Conservation (phyloP, 148 eudicot genomes). For the Vaccinium macrocarpon region DNA sequence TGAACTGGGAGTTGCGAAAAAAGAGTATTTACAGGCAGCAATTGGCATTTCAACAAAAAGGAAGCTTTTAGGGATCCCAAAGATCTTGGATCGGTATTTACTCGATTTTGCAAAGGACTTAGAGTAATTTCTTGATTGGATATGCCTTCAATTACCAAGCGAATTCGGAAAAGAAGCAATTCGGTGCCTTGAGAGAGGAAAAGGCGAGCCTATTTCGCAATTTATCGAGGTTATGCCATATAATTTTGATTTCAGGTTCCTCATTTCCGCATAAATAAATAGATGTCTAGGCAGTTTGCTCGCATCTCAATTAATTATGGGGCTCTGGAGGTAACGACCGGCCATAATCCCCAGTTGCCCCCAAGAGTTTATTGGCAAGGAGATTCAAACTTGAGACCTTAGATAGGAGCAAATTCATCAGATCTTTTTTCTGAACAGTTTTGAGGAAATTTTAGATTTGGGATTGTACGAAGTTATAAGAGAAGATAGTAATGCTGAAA, state of each 20-base stretch:
- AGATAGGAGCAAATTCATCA: neutral
- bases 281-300: no score
- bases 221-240: slow-evolving; percentile 57
- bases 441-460: neutral
- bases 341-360: no score
- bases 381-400: no score
- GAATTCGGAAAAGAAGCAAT: slow-evolving; percentile 50
- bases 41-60: slow-evolving; percentile 54
- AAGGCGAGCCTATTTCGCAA: slow-evolving; percentile 38
- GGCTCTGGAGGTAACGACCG: no score
- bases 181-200: slow-evolving; percentile 40
- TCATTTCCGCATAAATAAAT: slow-evolving; percentile 31
- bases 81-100: slow-evolving; percentile 76
- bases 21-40: slow-evolving; percentile 76
- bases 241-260: slow-evolving; percentile 86
- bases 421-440: neutral
- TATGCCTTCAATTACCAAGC: slow-evolving; percentile 73
- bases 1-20: slow-evolving; percentile 73
- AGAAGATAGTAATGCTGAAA: neutral
- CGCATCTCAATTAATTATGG: no score
- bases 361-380: no score
- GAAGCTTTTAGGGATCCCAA: slow-evolving; percentile 57
- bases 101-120: slow-evolving; percentile 85
- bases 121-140: slow-evolving; percentile 76
- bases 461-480: slow-evolving; percentile 11